Evolutionary conservation across 108 stramenopile species (phyloP).

Genomic region (Nitzschia sp.): DNA sequence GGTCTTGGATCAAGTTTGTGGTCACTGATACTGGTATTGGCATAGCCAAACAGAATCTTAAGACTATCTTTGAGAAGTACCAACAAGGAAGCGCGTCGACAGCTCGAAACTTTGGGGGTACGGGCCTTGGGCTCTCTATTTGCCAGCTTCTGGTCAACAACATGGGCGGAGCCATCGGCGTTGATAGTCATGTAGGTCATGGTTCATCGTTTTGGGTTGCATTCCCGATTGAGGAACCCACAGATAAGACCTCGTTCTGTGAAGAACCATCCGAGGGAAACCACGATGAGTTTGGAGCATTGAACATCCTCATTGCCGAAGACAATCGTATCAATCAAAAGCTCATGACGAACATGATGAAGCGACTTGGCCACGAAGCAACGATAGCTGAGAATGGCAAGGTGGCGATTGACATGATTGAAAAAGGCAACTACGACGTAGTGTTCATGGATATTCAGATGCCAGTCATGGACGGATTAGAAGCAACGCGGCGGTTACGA

Average conservation of each 20-base stretch:
- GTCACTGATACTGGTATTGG: conserved; percentile 65
- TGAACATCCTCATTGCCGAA: conserved; percentile 50
- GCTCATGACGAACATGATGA: conserved; percentile 36
- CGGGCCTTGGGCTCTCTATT: conserved; percentile 60
- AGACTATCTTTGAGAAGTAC: conserved; percentile 52
- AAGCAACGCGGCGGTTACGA: conserved; percentile 27
- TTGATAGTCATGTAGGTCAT: conserved; percentile 31
- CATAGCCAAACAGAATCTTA: conserved; percentile 29
- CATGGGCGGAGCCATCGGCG: conserved; percentile 50
- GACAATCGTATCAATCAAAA: conserved; percentile 62
- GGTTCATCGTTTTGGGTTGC: conserved; percentile 46
- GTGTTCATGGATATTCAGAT: conserved; percentile 76
- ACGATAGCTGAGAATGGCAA: conserved; percentile 39
- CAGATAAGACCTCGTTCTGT: neutral
- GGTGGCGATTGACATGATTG: conserved; percentile 11
- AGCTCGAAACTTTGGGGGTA: conserved; percentile 49
- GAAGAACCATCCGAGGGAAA: neutral
- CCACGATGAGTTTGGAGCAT: too few species aligned
- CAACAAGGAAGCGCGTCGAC: conserved; percentile 40
- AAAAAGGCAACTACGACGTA: conserved; percentile 30
- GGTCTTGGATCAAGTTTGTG: conserved; percentile 28
- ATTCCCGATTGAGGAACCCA: conserved; percentile 24
- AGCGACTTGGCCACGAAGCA: conserved; percentile 33
- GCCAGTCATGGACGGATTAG: conserved; percentile 72
- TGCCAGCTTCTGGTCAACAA: conserved; percentile 34